Percentiles rank a stretch among this genome's conserved stretches.
These are phyloP conservation scores for Glomus cerebriforme DNA, from an alignment of 192 early-diverging fungal species.

Conservation along the genomic window DNA sequence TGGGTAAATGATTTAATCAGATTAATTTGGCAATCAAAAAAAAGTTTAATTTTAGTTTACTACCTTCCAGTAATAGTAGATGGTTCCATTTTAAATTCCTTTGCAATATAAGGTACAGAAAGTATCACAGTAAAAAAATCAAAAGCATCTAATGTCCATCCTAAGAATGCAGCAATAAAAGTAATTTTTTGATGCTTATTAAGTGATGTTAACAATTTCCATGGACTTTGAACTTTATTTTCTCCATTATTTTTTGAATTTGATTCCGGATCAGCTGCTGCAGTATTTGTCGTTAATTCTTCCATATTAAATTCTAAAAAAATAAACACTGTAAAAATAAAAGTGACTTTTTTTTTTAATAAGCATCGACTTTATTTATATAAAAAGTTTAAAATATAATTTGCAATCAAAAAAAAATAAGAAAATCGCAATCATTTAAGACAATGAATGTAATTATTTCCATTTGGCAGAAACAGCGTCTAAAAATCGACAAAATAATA, in stretches of 20 bases:
- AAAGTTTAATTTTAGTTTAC: background rate
- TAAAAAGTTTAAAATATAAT: too few species aligned
- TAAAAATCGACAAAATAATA: too few species aligned
- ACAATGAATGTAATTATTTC: too few species aligned
- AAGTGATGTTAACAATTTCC: conserved; percentile 5
- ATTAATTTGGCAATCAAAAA: background rate
- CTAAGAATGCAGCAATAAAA: conserved; percentile 52
- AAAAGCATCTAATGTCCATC: conserved; percentile 76
- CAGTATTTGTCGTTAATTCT: background rate
- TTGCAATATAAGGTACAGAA: conserved; percentile 57
- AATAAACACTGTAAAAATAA: too few species aligned
- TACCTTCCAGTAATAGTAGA: conserved; percentile 54
- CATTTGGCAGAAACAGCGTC: too few species aligned
- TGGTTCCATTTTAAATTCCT: conserved; percentile 53
- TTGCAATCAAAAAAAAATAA: too few species aligned
- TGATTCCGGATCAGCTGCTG: background rate
- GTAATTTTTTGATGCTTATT: background rate
- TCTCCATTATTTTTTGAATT: background rate
- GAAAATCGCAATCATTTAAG: too few species aligned
- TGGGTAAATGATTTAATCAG: too few species aligned
- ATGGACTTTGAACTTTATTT: background rate
- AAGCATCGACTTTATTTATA: too few species aligned
- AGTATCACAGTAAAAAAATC: conserved; percentile 70
- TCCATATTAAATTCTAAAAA: too few species aligned
- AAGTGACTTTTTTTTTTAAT: too few species aligned